Conservation (phyloP, 306 rosid species). For the Pyrus pyrifolia region DNA sequence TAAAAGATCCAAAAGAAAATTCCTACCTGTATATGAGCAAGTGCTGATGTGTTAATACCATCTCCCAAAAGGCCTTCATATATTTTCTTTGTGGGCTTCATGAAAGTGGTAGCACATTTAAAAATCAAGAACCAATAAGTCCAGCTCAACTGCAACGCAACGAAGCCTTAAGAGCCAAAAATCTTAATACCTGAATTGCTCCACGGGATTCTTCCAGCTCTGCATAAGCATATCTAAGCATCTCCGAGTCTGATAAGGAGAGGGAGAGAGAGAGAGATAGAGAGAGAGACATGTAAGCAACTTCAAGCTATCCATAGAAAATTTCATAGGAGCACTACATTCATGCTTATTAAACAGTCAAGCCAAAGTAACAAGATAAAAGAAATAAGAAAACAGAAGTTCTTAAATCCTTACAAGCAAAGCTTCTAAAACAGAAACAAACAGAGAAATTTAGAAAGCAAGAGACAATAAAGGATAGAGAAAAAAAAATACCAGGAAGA, state of each 20-base stretch:
- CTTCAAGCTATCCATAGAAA: not conserved
- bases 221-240: constrained; percentile 91
- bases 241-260: constrained; percentile 51
- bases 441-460: constrained; percentile 1
- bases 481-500: constrained; percentile 68
- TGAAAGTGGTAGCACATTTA: constrained; percentile 13
- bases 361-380: not conserved
- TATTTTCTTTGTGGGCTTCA: constrained; percentile 89
- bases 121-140: constrained; percentile 5
- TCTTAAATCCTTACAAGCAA: not conserved
- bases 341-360: not conserved
- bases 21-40: constrained; percentile 87
- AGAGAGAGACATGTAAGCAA: not conserved
- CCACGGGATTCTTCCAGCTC: constrained; percentile 99
- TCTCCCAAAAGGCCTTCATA: constrained; percentile 79
- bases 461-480: constrained; percentile 15
- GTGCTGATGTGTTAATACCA: constrained; percentile 59
- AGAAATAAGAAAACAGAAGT: constrained; percentile 8
- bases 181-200: constrained; percentile 64
- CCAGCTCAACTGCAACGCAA: not conserved
- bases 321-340: not conserved
- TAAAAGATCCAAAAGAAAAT: not conserved
- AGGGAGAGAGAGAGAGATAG: not conserved
- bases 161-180: constrained; percentile 3
- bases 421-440: too few species aligned